phyloP scores from a whole-genome alignment of 192 early-diverging fungal genomes.

The Irineochytrium annulatum region DNA sequence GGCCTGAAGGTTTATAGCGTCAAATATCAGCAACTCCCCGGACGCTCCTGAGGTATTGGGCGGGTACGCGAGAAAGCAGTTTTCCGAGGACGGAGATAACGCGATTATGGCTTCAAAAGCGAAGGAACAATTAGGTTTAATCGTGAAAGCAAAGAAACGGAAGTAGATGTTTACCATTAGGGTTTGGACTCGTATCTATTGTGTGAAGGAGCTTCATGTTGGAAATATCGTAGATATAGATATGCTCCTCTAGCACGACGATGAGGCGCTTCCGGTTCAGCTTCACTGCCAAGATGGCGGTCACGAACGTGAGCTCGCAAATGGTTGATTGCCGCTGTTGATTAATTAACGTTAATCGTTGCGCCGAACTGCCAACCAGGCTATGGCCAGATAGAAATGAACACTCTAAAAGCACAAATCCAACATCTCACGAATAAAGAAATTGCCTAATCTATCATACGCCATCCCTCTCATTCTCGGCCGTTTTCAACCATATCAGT shows the following conservation, averaged over 20 bases:
- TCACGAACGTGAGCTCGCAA: slow-evolving; percentile 93
- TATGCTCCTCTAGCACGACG: slow-evolving; percentile 92
- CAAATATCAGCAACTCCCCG: slow-evolving; percentile 90
- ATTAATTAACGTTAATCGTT: slow-evolving; percentile 3
- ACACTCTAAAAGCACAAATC: background rate
- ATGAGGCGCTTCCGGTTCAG: slow-evolving; percentile 90
- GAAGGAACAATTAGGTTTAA: slow-evolving; percentile 5
- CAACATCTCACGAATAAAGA: background rate
- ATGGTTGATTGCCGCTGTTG: slow-evolving; percentile 87
- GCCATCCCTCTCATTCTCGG: background rate
- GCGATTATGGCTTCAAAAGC: slow-evolving; percentile 70
- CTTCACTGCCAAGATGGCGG: slow-evolving; percentile 90
- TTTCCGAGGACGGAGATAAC: slow-evolving; percentile 87
- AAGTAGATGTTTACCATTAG: slow-evolving; percentile 53
- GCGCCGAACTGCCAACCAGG: background rate
- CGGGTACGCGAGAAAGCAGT: slow-evolving; percentile 93
- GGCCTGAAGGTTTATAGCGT: slow-evolving; percentile 80
- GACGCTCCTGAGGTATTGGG: slow-evolving; percentile 54
- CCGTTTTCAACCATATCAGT: background rate
- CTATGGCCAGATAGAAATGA: background rate
- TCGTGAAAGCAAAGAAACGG: background rate
- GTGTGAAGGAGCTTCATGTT: slow-evolving; percentile 98
- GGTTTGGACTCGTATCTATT: slow-evolving; percentile 92
- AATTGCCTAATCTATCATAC: background rate
- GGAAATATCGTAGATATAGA: slow-evolving; percentile 93